Percentiles rank a stretch among this genome's conserved stretches.
Evolutionary conservation across 2,329 filamentous ascomycete genomes (phyloP).

Genomic region (Venturia nashicola): DNA sequence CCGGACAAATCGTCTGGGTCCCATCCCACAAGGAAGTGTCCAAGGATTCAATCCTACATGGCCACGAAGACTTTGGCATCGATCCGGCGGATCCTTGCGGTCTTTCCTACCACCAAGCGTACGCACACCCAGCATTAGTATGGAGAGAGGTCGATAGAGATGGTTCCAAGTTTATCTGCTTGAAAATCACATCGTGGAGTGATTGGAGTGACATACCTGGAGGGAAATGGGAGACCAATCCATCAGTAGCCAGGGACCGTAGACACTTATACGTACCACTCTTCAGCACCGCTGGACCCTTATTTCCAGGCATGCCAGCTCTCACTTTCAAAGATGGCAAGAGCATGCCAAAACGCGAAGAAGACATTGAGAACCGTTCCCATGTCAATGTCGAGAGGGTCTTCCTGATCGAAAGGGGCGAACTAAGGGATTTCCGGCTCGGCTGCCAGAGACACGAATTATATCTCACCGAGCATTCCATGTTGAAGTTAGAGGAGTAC

Average conservation of each 20-base stretch:
- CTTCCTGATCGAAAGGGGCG: not conserved
- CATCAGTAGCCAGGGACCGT: not conserved
- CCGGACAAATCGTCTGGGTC: not conserved
- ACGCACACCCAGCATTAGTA: not conserved
- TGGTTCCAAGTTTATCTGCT: not conserved
- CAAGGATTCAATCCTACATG: not conserved
- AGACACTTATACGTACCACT: not conserved
- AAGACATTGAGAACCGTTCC: not conserved
- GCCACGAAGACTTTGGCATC: not conserved
- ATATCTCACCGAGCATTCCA: not conserved
- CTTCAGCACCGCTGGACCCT: too few relatives aligned
- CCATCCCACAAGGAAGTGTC: not conserved
- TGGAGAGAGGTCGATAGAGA: not conserved
- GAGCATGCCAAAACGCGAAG: not conserved
- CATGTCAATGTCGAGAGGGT: not conserved
- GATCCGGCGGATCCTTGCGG: too few relatives aligned
- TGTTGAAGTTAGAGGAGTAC: not conserved
- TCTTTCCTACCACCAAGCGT: not conserved
- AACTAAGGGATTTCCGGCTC: not conserved
- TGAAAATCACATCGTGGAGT: not conserved
- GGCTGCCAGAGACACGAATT: not conserved
- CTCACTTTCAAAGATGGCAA: not conserved
- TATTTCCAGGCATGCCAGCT: not conserved
- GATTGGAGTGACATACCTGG: not conserved
- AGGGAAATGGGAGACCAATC: not conserved